Evolutionary conservation across 2,329 filamentous ascomycete species (phyloP).

Genomic region (Ophiostoma australiae): DNA sequence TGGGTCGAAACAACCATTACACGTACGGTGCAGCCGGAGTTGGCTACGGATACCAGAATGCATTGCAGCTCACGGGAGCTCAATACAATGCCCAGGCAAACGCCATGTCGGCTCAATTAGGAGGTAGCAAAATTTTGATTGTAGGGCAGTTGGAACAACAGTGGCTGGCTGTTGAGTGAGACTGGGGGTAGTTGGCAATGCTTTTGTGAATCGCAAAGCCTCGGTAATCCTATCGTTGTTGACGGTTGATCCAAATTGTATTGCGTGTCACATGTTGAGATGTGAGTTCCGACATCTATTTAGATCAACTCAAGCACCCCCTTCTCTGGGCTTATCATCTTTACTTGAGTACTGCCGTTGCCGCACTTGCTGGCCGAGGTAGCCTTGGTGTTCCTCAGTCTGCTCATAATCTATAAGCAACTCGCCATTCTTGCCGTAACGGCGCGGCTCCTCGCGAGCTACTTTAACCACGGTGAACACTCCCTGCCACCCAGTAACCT

Average conservation of each 20-base stretch:
- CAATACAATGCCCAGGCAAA: slow-evolving; percentile 19
- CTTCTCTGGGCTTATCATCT: slow-evolving; percentile 10
- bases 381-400: slow-evolving; percentile 20
- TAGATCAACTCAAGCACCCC: not conserved
- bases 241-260: no score
- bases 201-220: not conserved
- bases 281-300: no score
- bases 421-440: slow-evolving; percentile 57
- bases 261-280: no score
- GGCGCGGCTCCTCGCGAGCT: slow-evolving; percentile 46
- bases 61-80: slow-evolving; percentile 16
- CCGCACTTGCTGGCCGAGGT: not conserved
- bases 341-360: not conserved
- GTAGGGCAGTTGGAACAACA: slow-evolving; percentile 20
- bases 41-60: slow-evolving; percentile 21
- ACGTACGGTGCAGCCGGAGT: slow-evolving; percentile 22
- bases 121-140: not conserved
- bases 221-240: no score
- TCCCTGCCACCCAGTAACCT: slow-evolving; percentile 44
- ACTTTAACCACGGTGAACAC: slow-evolving; percentile 41
- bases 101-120: slow-evolving; percentile 14
- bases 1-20: not conserved
- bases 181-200: not conserved
- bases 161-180: slow-evolving; percentile 16
- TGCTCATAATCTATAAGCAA: slow-evolving; percentile 44